Evolutionary conservation across 768 basidiomycete species (phyloP).

Genomic region (Suillus tomentosus): DNA sequence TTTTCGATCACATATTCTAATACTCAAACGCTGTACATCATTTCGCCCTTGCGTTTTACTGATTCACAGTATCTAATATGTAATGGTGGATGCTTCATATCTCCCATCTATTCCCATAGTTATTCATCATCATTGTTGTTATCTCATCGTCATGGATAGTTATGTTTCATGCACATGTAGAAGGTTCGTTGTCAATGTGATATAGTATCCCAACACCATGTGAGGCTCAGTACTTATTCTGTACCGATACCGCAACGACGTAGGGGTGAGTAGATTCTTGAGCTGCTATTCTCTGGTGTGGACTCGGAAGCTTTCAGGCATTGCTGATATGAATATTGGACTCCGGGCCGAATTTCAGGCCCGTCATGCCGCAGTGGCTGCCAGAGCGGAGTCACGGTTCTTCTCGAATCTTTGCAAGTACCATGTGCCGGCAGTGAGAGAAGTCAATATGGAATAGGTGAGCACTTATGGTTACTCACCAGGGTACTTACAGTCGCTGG

Average conservation of each 20-base stretch:
- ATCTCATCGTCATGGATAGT: not conserved
- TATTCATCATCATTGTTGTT: conserved; percentile 11
- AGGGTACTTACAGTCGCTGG: too few species aligned
- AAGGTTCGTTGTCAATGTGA: not conserved
- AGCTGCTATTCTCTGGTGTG: too few species aligned
- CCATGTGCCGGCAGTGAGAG: too few species aligned
- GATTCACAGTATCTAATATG: conserved; percentile 23
- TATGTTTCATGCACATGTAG: not conserved
- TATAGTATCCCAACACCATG: not conserved
- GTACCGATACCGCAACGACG: not conserved
- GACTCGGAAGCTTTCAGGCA: too few species aligned
- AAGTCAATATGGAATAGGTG: too few species aligned
- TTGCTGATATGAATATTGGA: too few species aligned
- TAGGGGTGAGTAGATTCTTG: not conserved
- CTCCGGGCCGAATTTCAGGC: too few species aligned
- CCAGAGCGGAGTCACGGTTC: too few species aligned
- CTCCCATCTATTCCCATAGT: conserved; percentile 8
- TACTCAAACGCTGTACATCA: conserved; percentile 13
- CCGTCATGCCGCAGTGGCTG: too few species aligned
- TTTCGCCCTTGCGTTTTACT: conserved; percentile 18
- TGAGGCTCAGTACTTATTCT: not conserved
- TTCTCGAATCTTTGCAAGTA: too few species aligned
- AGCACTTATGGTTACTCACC: too few species aligned
- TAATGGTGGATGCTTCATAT: conserved; percentile 21
- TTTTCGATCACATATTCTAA: conserved; percentile 9